Conservation (phyloP, 495 filamentous ascomycete species). For the Aspergillus indologenus region DNA sequence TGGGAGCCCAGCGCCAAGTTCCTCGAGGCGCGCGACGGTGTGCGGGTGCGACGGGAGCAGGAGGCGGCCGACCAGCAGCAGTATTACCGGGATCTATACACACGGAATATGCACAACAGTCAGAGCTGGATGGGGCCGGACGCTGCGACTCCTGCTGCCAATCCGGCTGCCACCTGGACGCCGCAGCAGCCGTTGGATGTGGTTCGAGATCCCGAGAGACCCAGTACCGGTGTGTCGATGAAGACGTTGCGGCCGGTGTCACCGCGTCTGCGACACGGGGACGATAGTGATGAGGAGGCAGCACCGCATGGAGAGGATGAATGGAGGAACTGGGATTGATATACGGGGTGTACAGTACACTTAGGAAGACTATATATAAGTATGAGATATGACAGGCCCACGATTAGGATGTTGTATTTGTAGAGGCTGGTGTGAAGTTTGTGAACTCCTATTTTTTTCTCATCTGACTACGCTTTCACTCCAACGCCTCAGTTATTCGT, state of each 20-base stretch:
- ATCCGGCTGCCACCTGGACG: slow-evolving; percentile 19
- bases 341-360: neutral
- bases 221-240: slow-evolving; percentile 51
- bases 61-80: slow-evolving; percentile 53
- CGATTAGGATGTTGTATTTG: too few species aligned
- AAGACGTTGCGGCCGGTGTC: slow-evolving; percentile 48
- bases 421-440: too few species aligned
- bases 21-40: slow-evolving; percentile 60
- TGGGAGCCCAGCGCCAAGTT: slow-evolving; percentile 83
- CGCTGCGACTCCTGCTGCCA: too few species aligned
- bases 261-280: slow-evolving; percentile 42
- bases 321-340: slow-evolving; percentile 47
- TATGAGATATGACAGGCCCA: neutral
- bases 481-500: too few species aligned
- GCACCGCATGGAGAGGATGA: slow-evolving; percentile 36
- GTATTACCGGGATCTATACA: slow-evolving; percentile 38
- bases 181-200: slow-evolving; percentile 50
- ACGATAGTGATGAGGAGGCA: slow-evolving; percentile 41
- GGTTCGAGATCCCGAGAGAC: slow-evolving; percentile 42
- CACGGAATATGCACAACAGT: slow-evolving; percentile 38
- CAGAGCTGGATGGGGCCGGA: slow-evolving; percentile 31
- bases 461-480: too few species aligned
- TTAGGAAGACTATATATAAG: slow-evolving; percentile 4
- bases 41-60: slow-evolving; percentile 56
- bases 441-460: too few species aligned